These are phyloP conservation scores for Sphaceloma murrayae DNA, from an alignment of 2,329 filamentous ascomycete species.

Conservation along the genomic window DNA sequence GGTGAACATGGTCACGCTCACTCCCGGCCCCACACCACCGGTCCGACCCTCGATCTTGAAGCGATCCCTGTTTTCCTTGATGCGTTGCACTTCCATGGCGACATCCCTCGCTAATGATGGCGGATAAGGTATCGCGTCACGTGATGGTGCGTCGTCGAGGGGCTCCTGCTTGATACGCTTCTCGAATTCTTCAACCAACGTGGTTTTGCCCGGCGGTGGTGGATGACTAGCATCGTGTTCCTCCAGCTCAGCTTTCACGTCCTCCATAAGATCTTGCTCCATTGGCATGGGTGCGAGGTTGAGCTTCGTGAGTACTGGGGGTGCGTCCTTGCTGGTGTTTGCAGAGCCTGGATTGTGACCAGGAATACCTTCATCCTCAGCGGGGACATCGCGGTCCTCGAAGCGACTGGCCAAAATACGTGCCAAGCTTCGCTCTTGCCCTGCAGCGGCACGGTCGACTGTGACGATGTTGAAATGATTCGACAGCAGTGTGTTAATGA, in stretches of 20 bases:
- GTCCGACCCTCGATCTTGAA: slow-evolving; percentile 80
- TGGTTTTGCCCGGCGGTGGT: slow-evolving; percentile 58
- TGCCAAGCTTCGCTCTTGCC: slow-evolving; percentile 51
- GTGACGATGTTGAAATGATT: slow-evolving; percentile 50
- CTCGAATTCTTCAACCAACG: slow-evolving; percentile 79
- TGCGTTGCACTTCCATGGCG: slow-evolving; percentile 84
- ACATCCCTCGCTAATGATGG: slow-evolving; percentile 84
- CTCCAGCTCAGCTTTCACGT: slow-evolving; percentile 77
- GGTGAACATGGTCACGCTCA: slow-evolving; percentile 95
- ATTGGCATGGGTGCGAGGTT: slow-evolving; percentile 74
- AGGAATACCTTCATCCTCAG: slow-evolving; percentile 59
- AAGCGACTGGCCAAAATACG: slow-evolving; percentile 48
- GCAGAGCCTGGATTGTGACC: slow-evolving; percentile 57
- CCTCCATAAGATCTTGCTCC: slow-evolving; percentile 71
- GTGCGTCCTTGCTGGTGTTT: slow-evolving; percentile 49
- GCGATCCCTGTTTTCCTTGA: slow-evolving; percentile 84
- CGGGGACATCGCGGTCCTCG: slow-evolving; percentile 48
- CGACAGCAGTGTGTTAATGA: slow-evolving; percentile 65
- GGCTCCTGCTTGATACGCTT: slow-evolving; percentile 82
- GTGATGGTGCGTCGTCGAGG: slow-evolving; percentile 63
- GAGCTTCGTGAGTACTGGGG: slow-evolving; percentile 51
- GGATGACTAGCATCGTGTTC: slow-evolving; percentile 75
- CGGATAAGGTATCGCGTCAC: slow-evolving; percentile 74
- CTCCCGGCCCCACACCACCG: slow-evolving; percentile 68
- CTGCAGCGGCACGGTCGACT: slow-evolving; percentile 45